phyloP scores from a whole-genome alignment of 371 early-diverging fungal genomes.

The Lichtheimia corymbifera region DNA sequence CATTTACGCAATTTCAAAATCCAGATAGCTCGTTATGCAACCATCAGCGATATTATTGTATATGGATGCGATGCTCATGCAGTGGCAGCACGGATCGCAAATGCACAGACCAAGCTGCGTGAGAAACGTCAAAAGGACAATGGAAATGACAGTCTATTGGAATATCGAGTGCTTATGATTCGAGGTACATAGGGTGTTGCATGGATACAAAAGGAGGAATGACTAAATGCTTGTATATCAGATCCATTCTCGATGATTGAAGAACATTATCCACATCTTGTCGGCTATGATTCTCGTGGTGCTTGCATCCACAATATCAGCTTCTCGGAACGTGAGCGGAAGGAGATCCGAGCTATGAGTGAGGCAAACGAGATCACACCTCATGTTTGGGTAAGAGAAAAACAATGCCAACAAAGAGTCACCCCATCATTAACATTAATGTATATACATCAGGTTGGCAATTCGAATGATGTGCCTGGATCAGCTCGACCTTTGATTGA shows the following conservation, averaged over 20 bases:
- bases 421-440: neutral
- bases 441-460: slow-evolving; percentile 57
- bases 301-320: slow-evolving; percentile 35
- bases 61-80: slow-evolving; percentile 42
- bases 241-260: slow-evolving; percentile 54
- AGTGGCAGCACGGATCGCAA: slow-evolving; percentile 40
- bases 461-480: slow-evolving; percentile 59
- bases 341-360: slow-evolving; percentile 60
- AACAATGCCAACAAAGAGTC: neutral
- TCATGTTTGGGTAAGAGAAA: slow-evolving; percentile 58
- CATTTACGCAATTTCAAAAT: slow-evolving; percentile 65
- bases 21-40: slow-evolving; percentile 57
- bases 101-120: slow-evolving; percentile 46
- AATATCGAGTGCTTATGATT: slow-evolving; percentile 51
- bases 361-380: slow-evolving; percentile 54
- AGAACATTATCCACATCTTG: slow-evolving; percentile 46
- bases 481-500: slow-evolving; percentile 15
- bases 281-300: slow-evolving; percentile 47
- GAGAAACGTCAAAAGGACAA: slow-evolving; percentile 12
- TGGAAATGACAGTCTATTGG: slow-evolving; percentile 33
- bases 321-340: slow-evolving; percentile 55
- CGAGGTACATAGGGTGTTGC: slow-evolving; percentile 29
- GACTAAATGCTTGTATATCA: neutral
- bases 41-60: slow-evolving; percentile 57
- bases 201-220: neutral